Percentiles rank a stretch among this genome's conserved stretches.
These are phyloP conservation scores for Yamadazyma siamensis DNA, from an alignment of 1,139 yeast genomes.

Conservation along the genomic window DNA sequence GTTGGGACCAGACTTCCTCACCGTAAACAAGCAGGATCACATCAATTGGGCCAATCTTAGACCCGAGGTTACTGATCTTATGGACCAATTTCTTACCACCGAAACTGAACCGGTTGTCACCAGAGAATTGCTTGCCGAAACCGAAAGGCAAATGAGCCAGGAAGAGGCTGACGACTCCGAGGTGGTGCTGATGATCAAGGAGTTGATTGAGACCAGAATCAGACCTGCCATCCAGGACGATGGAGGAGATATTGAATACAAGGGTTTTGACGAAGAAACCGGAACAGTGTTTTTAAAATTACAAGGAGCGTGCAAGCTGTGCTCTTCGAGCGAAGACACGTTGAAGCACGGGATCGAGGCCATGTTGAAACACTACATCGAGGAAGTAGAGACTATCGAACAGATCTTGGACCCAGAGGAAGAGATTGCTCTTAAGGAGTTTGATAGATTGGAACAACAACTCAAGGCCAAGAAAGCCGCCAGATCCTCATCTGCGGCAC, in stretches of 20 bases:
- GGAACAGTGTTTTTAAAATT: slow-evolving; percentile 73
- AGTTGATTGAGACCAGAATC: slow-evolving; percentile 57
- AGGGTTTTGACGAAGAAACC: slow-evolving; percentile 62
- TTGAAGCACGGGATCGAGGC: slow-evolving; percentile 77
- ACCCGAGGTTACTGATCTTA: slow-evolving; percentile 41
- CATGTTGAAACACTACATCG: slow-evolving; percentile 82
- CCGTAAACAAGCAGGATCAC: slow-evolving; percentile 47
- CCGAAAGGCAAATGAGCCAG: slow-evolving; percentile 28
- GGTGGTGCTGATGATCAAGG: slow-evolving; percentile 55
- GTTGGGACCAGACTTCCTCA: slow-evolving; percentile 66
- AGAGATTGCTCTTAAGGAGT: slow-evolving; percentile 59
- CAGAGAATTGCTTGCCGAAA: slow-evolving; percentile 38
- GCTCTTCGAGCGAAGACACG: slow-evolving; percentile 75
- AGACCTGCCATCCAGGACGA: slow-evolving; percentile 73
- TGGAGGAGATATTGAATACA: slow-evolving; percentile 77
- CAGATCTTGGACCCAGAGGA: slow-evolving; percentile 55
- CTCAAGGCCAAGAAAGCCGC: slow-evolving; percentile 20
- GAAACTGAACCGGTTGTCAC: slow-evolving; percentile 50
- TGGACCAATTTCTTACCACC: slow-evolving; percentile 35
- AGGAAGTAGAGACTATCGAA: slow-evolving; percentile 73
- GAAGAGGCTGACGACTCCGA: slow-evolving; percentile 46
- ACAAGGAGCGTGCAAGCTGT: slow-evolving; percentile 81
- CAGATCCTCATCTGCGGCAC: no score
- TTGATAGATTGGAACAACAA: slow-evolving; percentile 60
- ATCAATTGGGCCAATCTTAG: slow-evolving; percentile 45